Evolutionary conservation across 441 rosid genomes (phyloP).

Genomic region (Eutrema salsugineum): DNA sequence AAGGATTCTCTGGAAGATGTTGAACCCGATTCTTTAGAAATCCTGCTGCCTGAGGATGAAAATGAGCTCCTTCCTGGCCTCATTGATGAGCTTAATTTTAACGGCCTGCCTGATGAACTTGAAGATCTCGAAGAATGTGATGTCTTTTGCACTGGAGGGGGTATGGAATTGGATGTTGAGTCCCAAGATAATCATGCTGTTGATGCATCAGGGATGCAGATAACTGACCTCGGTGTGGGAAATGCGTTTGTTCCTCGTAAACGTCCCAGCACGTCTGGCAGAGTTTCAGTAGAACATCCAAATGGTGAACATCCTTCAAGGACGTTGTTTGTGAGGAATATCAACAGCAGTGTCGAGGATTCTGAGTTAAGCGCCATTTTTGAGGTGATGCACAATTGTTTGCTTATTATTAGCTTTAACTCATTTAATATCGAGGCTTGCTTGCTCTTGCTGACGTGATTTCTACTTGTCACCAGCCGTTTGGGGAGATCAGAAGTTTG

Average conservation of each 20-base stretch:
- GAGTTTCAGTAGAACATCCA: constrained; percentile 82
- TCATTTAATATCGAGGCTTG: background rate
- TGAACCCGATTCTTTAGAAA: constrained; percentile 49
- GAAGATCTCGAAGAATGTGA: constrained; percentile 84
- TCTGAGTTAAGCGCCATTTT: constrained; percentile 72
- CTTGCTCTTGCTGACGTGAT: constrained; percentile 19
- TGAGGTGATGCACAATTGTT: constrained; percentile 46
- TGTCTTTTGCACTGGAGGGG: constrained; percentile 77
- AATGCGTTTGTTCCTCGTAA: constrained; percentile 41
- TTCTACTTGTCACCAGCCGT: constrained; percentile 50
- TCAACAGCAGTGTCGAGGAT: constrained; percentile 85
- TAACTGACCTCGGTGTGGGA: constrained; percentile 50
- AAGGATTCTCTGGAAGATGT: constrained; percentile 50
- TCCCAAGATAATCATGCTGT: constrained; percentile 45
- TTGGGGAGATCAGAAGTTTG: constrained; percentile 85
- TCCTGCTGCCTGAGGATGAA: constrained; percentile 70
- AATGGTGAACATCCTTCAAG: constrained; percentile 92
- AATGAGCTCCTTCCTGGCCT: constrained; percentile 82
- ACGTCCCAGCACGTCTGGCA: constrained; percentile 54
- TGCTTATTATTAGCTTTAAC: background rate
- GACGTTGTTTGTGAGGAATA: constrained; percentile 82
- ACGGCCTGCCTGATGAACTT: constrained; percentile 56
- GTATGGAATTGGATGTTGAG: constrained; percentile 76
- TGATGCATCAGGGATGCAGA: constrained; percentile 45
- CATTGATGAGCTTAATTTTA: constrained; percentile 67